Base-by-base conservation (phyloP, 495 filamentous ascomycete species). In the Aspergillus wentii region DNA sequence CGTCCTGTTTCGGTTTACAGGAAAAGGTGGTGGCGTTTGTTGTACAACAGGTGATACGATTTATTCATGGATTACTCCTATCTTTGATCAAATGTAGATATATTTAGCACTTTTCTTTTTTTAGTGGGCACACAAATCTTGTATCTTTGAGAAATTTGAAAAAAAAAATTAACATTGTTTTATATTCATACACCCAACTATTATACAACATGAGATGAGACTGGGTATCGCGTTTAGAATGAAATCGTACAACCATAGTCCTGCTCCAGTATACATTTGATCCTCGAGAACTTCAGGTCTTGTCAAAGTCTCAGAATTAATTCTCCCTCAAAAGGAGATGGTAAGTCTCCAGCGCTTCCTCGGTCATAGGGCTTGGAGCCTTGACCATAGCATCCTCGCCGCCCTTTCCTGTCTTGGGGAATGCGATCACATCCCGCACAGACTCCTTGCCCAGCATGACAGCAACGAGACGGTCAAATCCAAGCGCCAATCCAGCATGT, bases 371-470 rank as follows among this genome's bases (percentile, higher is more conserved):
- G 17, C 77, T 75, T 0, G 92, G 92, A 45, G 80, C 83, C 31
- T 76, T 77, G 11, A 95, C 87, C 58, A 89, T 73, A 18, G 75
- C 56, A 62, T 98, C 92, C 52, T 91, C 84, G 17, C 68, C 66
- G 1, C 88, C 86, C 59, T 82, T 91, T 22, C 85, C 84, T 34
- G 71, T 85, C 65, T 98, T 98, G 2, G 92, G 92, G 57, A 98
- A 98, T 1, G 91, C 91, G 55, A 96, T 95, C 11, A 97, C 92
- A 66, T 98, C 91, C 38, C 84, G 64, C 7, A 98, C 76, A 5
- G 79, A 82, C 16, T 86, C 78, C 30, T 76, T 82, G 8, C 82
- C 81, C 15, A 81, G 69, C 67, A 97, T 75, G 4, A 94, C 69
- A 5, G 92, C 80, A n/a, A 92, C 68, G 20, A 97, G 64, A 25